Base-by-base conservation (phyloP, 805 yeast species). In the Cyberlindnera maritima region DNA sequence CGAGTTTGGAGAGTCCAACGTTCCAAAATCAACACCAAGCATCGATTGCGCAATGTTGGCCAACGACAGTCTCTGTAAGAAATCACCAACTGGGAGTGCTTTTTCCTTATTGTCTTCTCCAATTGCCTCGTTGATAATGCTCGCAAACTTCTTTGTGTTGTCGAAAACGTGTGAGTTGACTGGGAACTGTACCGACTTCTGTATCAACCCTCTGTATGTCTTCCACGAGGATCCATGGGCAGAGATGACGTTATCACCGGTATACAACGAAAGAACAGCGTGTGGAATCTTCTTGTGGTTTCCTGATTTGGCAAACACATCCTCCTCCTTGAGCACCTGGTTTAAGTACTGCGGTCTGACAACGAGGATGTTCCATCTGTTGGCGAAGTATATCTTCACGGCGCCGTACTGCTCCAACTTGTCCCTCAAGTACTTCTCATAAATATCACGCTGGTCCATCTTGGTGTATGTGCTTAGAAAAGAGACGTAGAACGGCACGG, bases 201-300 rank as follows among this genome's bases (percentile, higher is more conserved):
- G 71, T 21, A 79, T 59, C 23, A 73, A 55, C 4, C 60, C 58
- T 45, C 85, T 65, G 54, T 77, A 80, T 11, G 61, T 48, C 46
- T 61, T 75, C 85, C 85, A 80, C 23, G 61, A 59, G 3, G 60
- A 57, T 0, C 82, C 82, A 55, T 79, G 82, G 0, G 84, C 76
- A 52, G 83, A 78, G 18, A 80, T 80, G 3, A 80, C 69, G 53
- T 80, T 80, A 45, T 79, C 83, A 0, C 85, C 85, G 1, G 83
- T 76, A 50, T 80, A 80, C 3, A 69, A 66, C 1, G 83, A 72
- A 25, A 79, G 55, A 8, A 79, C 77, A 7, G 83, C 70, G 47
- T 75, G 67, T 0, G 84, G 83, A 17, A 79, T 77, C 56, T 80
- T 80, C 47, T 71, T 69, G 18, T 78, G 81, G 47, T 80, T 80